phyloP scores from a whole-genome alignment of 2,329 filamentous ascomycete species.

The Helotiales sp. region DNA sequence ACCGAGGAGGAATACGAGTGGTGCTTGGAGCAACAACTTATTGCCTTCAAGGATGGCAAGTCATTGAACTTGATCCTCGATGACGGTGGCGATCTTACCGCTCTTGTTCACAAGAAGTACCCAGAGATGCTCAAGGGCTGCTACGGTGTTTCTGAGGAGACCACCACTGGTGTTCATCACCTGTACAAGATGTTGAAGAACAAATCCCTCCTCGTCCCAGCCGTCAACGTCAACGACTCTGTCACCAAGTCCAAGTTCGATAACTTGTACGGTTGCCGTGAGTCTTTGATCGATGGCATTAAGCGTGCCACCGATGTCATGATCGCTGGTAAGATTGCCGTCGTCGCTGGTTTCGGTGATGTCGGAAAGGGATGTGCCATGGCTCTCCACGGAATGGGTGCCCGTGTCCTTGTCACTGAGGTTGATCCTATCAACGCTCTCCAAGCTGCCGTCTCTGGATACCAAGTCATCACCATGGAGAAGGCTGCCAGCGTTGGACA shows the following conservation, averaged over 20 bases:
- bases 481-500: constrained; percentile 87
- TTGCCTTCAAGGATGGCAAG: constrained; percentile 95
- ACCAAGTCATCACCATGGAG: constrained; percentile 97
- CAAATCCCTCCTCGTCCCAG: constrained; percentile 84
- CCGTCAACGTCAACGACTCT: constrained; percentile 99
- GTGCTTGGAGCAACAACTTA: constrained; percentile 98
- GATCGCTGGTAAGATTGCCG: constrained; percentile 98
- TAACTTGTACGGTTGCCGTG: constrained; percentile 99
- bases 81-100: constrained; percentile 95
- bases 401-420: constrained; percentile 94
- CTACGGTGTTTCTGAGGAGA: constrained; percentile 99
- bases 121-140: constrained; percentile 97
- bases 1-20: constrained; percentile 99
- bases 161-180: constrained; percentile 99
- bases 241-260: constrained; percentile 99
- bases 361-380: constrained; percentile 98
- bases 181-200: constrained; percentile 98
- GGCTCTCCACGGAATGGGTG: constrained; percentile 96
- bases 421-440: constrained; percentile 99
- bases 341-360: constrained; percentile 98
- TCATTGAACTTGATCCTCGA: constrained; percentile 98
- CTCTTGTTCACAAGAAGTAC: constrained; percentile 97
- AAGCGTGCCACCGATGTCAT: constrained; percentile 99
- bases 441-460: constrained; percentile 96
- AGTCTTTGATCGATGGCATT: constrained; percentile 98